These are phyloP conservation scores for Solanum sejunctum DNA, from an alignment of 257 asterid genomes.

Conservation along the genomic window DNA sequence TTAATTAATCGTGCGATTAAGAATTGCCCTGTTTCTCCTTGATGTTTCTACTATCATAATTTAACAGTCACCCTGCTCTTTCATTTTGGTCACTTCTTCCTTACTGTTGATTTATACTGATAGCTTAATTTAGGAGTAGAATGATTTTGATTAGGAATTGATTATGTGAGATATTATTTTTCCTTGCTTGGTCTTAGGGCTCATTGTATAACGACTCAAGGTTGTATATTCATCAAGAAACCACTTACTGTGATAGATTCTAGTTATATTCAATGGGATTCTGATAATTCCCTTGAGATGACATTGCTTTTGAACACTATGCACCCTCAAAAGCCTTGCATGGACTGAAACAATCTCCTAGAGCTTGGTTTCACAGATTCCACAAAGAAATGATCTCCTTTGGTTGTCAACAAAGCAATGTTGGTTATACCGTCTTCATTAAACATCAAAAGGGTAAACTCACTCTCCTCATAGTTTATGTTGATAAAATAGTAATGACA, in stretches of 20 bases:
- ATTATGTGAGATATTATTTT: neutral
- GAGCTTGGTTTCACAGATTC: neutral
- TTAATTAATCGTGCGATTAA: neutral
- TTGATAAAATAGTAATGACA: neutral
- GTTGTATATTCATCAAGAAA: neutral
- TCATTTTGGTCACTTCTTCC: neutral
- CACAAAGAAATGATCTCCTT: neutral
- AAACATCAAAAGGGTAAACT: neutral
- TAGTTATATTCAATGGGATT: too few species aligned
- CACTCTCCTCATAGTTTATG: neutral
- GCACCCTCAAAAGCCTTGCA: neutral
- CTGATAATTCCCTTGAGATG: neutral
- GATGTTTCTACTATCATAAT: neutral
- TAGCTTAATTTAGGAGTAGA: neutral
- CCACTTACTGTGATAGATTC: too few species aligned
- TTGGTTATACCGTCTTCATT: neutral
- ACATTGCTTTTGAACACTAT: neutral
- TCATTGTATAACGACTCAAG: neutral
- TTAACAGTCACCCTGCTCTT: neutral
- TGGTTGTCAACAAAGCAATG: neutral
- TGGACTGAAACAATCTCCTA: too few species aligned
- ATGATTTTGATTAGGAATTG: neutral
- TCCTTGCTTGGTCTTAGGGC: neutral
- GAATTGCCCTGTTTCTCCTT: neutral
- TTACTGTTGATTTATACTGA: neutral